These are phyloP conservation scores for Agrocybe chaxingu DNA, from an alignment of 768 basidiomycete genomes.

Conservation along the genomic window DNA sequence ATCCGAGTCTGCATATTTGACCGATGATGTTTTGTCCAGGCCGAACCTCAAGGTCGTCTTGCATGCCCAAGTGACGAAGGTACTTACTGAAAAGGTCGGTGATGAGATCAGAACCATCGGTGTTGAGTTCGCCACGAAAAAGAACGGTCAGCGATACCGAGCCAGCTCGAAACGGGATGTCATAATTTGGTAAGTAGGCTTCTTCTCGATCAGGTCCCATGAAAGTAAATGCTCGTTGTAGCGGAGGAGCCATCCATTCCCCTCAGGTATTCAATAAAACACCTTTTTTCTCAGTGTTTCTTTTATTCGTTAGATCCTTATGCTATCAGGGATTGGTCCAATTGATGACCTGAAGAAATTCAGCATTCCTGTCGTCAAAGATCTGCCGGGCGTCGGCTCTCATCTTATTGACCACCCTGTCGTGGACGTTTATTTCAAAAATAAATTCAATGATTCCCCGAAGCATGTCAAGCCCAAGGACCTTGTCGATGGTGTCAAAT, in stretches of 20 bases:
- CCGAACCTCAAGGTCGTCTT: slow-evolving; percentile 60
- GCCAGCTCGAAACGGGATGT: slow-evolving; percentile 49
- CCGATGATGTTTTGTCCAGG: slow-evolving; percentile 51
- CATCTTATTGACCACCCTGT: slow-evolving; percentile 73
- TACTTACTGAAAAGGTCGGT: slow-evolving; percentile 40
- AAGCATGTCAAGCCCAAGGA: slow-evolving; percentile 35
- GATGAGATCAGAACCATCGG: slow-evolving; percentile 43
- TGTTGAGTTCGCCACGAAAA: slow-evolving; percentile 48
- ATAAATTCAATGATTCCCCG: slow-evolving; percentile 42
- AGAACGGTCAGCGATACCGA: slow-evolving; percentile 32
- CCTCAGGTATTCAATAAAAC: slow-evolving; percentile 36
- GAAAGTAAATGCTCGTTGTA: slow-evolving; percentile 16
- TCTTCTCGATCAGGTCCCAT: background rate
- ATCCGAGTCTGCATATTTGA: slow-evolving; percentile 62
- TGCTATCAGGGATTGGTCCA: slow-evolving; percentile 50
- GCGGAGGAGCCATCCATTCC: slow-evolving; percentile 58
- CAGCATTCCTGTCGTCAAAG: slow-evolving; percentile 53
- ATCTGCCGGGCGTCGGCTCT: slow-evolving; percentile 72
- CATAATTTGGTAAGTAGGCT: slow-evolving; percentile 45
- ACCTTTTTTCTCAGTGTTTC: background rate
- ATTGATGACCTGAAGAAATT: slow-evolving; percentile 49
- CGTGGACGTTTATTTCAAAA: slow-evolving; percentile 52
- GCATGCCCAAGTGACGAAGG: slow-evolving; percentile 47
- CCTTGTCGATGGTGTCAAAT: slow-evolving; percentile 20
- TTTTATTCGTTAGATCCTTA: slow-evolving; percentile 11